Evolutionary conservation across 805 yeast species (phyloP).

Genomic region (Pichia insulana): DNA sequence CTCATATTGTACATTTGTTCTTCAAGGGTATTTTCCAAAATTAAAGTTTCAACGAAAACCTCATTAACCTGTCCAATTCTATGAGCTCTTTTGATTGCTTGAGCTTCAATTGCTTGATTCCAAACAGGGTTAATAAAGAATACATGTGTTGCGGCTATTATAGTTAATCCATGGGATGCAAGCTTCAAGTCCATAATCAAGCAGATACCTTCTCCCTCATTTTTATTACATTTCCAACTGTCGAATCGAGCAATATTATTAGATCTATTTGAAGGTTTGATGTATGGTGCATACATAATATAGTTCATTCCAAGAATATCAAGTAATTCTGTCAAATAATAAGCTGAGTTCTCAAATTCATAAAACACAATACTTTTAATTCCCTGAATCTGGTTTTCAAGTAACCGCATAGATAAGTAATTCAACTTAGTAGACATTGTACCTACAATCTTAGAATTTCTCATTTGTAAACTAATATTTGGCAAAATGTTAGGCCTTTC

Average conservation of each 20-base stretch:
- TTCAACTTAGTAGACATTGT: slow-evolving; percentile 58
- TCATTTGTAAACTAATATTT: slow-evolving; percentile 16
- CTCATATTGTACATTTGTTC: slow-evolving; percentile 51
- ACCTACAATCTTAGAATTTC: slow-evolving; percentile 41
- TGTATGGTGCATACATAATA: slow-evolving; percentile 55
- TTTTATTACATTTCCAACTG: slow-evolving; percentile 24
- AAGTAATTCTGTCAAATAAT: slow-evolving; percentile 53
- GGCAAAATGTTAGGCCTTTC: slow-evolving; percentile 1
- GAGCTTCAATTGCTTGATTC: slow-evolving; percentile 63
- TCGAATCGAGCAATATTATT: slow-evolving; percentile 45
- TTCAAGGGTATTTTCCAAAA: slow-evolving; percentile 54
- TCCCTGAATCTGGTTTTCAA: slow-evolving; percentile 40
- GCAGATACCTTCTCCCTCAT: slow-evolving; percentile 41
- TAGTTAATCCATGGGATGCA: slow-evolving; percentile 64
- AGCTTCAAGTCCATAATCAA: slow-evolving; percentile 59
- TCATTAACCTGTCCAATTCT: slow-evolving; percentile 62
- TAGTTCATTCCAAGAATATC: slow-evolving; percentile 55
- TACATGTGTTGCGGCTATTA: slow-evolving; percentile 58
- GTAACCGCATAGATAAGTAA: slow-evolving; percentile 44
- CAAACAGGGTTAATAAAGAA: slow-evolving; percentile 68
- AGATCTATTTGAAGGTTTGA: slow-evolving; percentile 42
- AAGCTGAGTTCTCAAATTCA: slow-evolving; percentile 66
- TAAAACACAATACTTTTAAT: slow-evolving; percentile 56
- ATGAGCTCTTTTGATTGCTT: slow-evolving; percentile 70
- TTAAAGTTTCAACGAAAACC: slow-evolving; percentile 61